Conservation (phyloP, 306 rosid genomes). For the Lathyrus sativus region DNA sequence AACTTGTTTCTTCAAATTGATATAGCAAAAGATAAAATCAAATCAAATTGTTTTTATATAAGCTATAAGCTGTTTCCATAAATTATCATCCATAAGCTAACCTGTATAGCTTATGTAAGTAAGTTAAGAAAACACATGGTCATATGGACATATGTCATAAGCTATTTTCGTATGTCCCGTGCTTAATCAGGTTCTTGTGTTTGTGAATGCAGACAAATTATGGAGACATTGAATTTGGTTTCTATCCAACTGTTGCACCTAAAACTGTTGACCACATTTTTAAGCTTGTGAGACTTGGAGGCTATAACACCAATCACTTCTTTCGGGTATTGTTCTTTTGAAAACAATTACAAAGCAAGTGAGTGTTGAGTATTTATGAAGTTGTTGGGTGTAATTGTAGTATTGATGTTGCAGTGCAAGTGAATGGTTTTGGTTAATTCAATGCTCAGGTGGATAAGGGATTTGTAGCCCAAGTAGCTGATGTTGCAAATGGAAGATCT, state of each 20-base stretch:
- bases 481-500: conserved; percentile 67
- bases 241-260: conserved; percentile 87
- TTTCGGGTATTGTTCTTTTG: conserved; percentile 70
- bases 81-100: too few species aligned
- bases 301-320: conserved; percentile 87
- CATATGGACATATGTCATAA: background rate
- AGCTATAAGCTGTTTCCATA: background rate
- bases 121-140: background rate
- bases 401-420: conserved; percentile 26
- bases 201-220: conserved; percentile 68
- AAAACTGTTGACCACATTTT: conserved; percentile 90
- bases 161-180: background rate
- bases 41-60: too few species aligned
- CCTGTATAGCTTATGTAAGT: background rate
- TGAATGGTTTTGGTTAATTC: conserved; percentile 40
- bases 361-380: background rate
- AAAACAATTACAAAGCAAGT: conserved; percentile 17
- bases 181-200: conserved; percentile 26
- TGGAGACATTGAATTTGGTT: conserved; percentile 96
- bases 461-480: conserved; percentile 96
- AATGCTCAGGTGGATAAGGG: conserved; percentile 81
- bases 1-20: conserved; percentile 16
- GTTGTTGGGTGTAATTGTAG: conserved; percentile 6
- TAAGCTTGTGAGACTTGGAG: conserved; percentile 88
- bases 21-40: background rate